Evolutionary conservation across 164 flowering plant species (phyloP).

Genomic region (Stephania japonica): DNA sequence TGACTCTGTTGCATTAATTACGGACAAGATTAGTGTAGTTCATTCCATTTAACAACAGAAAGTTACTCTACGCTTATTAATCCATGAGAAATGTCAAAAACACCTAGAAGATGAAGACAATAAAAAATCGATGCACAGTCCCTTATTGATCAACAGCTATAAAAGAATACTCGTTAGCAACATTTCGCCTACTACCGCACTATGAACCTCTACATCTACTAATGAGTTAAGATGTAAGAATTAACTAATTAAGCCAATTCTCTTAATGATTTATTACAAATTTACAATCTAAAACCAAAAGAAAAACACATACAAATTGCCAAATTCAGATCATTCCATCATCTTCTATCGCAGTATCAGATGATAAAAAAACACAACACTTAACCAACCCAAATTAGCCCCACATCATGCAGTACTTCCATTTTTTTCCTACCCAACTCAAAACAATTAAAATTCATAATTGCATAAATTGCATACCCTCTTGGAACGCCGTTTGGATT

Average conservation of each 20-base stretch:
- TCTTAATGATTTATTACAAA: no score
- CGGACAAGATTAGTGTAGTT: not conserved
- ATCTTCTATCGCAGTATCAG: not conserved
- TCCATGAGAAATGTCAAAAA: not conserved
- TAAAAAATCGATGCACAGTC: not conserved
- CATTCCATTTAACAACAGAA: not conserved
- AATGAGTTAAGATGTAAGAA: no score
- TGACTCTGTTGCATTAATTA: not conserved
- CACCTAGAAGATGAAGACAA: not conserved
- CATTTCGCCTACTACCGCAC: no score
- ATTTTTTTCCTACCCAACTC: not conserved
- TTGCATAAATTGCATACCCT: slow-evolving; percentile 29
- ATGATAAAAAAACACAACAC: not conserved
- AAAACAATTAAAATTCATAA: not conserved
- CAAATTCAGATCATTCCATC: not conserved
- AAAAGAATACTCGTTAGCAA: not conserved
- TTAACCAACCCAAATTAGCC: not conserved
- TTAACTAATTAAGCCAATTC: no score
- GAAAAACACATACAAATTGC: no score
- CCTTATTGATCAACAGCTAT: not conserved
- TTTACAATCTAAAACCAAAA: no score
- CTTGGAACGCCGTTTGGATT: slow-evolving; percentile 43
- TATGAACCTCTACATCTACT: no score
- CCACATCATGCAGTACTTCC: not conserved
- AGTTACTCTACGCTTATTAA: no score